Evolutionary conservation across 2,329 filamentous ascomycete species (phyloP).

Genomic region (Colletotrichum lentis): DNA sequence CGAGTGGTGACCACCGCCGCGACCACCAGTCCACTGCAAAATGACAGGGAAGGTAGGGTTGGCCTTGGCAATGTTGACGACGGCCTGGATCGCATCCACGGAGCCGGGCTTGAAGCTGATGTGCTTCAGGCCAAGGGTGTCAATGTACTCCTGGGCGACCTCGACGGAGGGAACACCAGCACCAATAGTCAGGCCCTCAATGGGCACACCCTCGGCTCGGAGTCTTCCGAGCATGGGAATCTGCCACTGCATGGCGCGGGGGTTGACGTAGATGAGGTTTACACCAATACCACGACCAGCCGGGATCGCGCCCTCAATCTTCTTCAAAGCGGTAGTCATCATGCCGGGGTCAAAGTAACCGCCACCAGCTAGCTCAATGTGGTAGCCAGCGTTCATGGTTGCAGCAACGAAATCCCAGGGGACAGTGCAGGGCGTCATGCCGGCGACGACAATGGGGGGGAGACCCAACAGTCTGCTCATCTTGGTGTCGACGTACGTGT

Average conservation of each 20-base stretch:
- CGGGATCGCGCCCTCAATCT: conserved; percentile 85
- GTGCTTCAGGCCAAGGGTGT: conserved; percentile 90
- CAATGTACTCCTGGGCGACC: conserved; percentile 91
- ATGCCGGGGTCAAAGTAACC: conserved; percentile 85
- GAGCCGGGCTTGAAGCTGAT: conserved; percentile 95
- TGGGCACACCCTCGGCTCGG: conserved; percentile 84
- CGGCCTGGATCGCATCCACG: conserved; percentile 83
- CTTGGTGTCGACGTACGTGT: conserved; percentile 95
- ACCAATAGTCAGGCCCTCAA: conserved; percentile 91
- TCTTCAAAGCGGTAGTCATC: conserved; percentile 83
- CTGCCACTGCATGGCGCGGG: conserved; percentile 90
- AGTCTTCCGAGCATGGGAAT: conserved; percentile 84
- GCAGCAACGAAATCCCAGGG: conserved; percentile 91
- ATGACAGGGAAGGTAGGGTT: conserved; percentile 93
- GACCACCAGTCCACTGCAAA: conserved; percentile 93
- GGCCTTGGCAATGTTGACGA: conserved; percentile 93
- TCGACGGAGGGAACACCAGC: conserved; percentile 94
- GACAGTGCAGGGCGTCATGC: conserved; percentile 92
- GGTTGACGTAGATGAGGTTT: conserved; percentile 92
- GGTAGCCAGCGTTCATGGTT: conserved; percentile 94
- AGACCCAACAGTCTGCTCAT: conserved; percentile 88
- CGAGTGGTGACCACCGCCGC: conserved; percentile 93
- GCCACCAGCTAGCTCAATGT: conserved; percentile 88
- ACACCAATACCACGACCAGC: conserved; percentile 87
- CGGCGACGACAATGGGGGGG: conserved; percentile 87